Percentiles rank a stretch among this genome's conserved stretches.
These are phyloP conservation scores for Hericium erinaceus DNA, from an alignment of 768 basidiomycete species.

Conservation along the genomic window DNA sequence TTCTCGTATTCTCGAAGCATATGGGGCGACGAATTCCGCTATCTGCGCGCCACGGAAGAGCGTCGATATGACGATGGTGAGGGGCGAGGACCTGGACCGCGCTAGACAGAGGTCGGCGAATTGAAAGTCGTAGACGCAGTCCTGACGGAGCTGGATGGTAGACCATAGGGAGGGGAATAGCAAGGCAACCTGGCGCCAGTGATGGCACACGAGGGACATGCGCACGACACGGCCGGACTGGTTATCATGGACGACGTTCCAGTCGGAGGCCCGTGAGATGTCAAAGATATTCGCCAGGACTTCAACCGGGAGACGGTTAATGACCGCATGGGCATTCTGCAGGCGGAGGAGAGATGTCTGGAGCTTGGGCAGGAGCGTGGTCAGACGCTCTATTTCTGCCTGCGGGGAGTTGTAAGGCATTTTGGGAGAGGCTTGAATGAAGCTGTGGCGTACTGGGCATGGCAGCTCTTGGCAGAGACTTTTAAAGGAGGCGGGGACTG, in stretches of 20 bases:
- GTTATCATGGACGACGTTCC: neutral
- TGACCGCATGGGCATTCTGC: constrained; percentile 5
- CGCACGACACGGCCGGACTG: constrained; percentile 7
- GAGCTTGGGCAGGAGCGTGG: constrained; percentile 10
- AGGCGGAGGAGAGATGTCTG: constrained; percentile 8
- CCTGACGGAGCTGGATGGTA: constrained; percentile 14
- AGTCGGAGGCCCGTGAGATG: constrained; percentile 4
- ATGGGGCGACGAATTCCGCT: constrained; percentile 11
- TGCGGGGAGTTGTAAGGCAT: neutral
- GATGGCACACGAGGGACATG: constrained; percentile 13
- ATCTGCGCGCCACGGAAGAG: constrained; percentile 14
- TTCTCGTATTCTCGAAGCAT: constrained; percentile 11
- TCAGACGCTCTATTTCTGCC: constrained; percentile 8
- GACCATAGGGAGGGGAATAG: constrained; percentile 12
- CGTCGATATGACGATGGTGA: constrained; percentile 12
- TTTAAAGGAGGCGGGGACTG: neutral
- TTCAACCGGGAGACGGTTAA: constrained; percentile 11
- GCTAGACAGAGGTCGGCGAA: constrained; percentile 13
- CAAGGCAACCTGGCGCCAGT: constrained; percentile 15
- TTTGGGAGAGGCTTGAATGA: neutral
- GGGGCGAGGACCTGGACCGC: constrained; percentile 10
- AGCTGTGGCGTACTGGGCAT: neutral
- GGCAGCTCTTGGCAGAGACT: neutral
- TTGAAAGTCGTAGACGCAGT: constrained; percentile 13
- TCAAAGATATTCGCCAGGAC: constrained; percentile 11